These are phyloP conservation scores for Termitomyces sp. DNA, from an alignment of 768 basidiomycete species.

Conservation along the genomic window DNA sequence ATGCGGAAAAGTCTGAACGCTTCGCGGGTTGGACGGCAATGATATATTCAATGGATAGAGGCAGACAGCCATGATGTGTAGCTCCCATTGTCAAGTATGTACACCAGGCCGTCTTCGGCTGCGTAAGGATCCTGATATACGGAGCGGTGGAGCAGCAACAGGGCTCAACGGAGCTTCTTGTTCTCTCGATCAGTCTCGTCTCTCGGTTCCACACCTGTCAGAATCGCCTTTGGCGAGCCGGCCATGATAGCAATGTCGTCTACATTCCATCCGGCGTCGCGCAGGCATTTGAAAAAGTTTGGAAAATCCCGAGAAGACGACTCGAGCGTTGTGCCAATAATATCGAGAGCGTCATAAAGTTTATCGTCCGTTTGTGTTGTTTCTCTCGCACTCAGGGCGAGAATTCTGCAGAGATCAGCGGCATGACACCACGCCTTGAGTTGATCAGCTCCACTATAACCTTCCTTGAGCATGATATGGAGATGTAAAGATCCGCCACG, in stretches of 20 bases:
- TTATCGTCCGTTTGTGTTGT: neutral
- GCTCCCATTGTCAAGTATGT: neutral
- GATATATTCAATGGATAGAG: neutral
- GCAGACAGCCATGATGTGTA: slow-evolving; percentile 3
- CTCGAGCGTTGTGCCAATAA: slow-evolving; percentile 17
- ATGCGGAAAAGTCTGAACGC: slow-evolving; percentile 5
- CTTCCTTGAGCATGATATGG: slow-evolving; percentile 46
- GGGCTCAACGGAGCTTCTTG: slow-evolving; percentile 19
- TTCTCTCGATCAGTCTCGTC: slow-evolving; percentile 7
- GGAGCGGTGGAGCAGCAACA: neutral
- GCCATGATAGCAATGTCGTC: slow-evolving; percentile 25
- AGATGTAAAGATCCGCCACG: slow-evolving; percentile 23
- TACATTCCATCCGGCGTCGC: slow-evolving; percentile 34
- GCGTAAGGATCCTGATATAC: neutral
- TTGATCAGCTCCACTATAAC: slow-evolving; percentile 40
- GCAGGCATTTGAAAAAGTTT: slow-evolving; percentile 20
- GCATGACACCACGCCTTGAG: slow-evolving; percentile 53
- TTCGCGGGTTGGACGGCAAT: neutral
- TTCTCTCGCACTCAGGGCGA: neutral
- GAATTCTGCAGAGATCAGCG: slow-evolving; percentile 25
- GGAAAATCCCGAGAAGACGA: slow-evolving; percentile 15
- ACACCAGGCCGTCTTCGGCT: neutral
- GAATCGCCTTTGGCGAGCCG: slow-evolving; percentile 25
- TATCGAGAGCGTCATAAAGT: slow-evolving; percentile 9
- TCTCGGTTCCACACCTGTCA: slow-evolving; percentile 14